Base-by-base conservation (phyloP, 75 land plant species). In the Chamaecyparis obtusa region DNA sequence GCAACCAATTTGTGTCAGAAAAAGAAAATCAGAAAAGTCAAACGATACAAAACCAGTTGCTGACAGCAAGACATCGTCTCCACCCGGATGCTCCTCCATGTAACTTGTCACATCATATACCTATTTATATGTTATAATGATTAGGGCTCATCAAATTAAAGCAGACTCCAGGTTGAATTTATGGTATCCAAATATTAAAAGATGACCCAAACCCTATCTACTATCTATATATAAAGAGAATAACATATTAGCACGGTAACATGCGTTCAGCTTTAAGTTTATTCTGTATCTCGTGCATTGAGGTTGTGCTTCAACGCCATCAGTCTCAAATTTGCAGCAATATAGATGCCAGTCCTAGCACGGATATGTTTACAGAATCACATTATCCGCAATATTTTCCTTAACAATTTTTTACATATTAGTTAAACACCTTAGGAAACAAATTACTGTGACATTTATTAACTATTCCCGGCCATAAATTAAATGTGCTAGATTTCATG, bases 51-150 rank as follows among this genome's bases (percentile, higher is more conserved):
- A 89, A 93, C 94, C 94, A 85, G 94, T 93, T 60, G 93, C 90
- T 33, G 89, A 87, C 81, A 93, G 81, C 60, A 93, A 43, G 49
- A 90, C 92, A 64, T 93, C 94, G 82, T 93, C 94, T 57, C 94
- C 94, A 27, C 94, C 94, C 5, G 94, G 94, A 88, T 93, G 94
- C 48, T 93, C 94, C 32, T 91, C 93, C 89, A 93, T 85, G 87
- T 91, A 93, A 83, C 84, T 85, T 13, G 94, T 91, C 57, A 93
- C 94, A 85, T 93, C 89, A 91, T 91, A 92, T 17, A 92, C 92
- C 93, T 92, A 87, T 71, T 86, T 30, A 79, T 15, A 84, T 51
- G 83, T 80, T 37, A 49, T 79, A 80, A 41, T 80, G 83, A 36
- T 37, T 10, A 80, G 46, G 30, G 11, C 37, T 44, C 43, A 46